A percentile compares a stretch with the other conserved stretches of the same genome.
These are phyloP conservation scores for Exsudoporus frostii DNA, from an alignment of 768 basidiomycete species.

Conservation along the genomic window DNA sequence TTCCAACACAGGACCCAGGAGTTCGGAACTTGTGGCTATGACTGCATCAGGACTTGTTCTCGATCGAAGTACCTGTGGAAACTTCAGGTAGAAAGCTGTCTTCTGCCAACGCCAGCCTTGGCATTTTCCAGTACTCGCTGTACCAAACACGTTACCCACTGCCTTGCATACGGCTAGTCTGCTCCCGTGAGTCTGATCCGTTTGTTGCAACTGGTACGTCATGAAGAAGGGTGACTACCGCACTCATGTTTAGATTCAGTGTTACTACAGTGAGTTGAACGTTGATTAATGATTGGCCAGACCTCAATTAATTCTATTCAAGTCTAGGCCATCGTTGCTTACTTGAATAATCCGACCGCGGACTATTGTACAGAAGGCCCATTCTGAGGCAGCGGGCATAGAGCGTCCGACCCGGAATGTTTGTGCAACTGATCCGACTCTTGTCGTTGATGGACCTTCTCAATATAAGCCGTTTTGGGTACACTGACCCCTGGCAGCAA, in stretches of 20 bases:
- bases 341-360: not conserved
- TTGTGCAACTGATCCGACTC: not conserved
- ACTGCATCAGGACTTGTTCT: not conserved
- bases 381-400: not conserved
- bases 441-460: no score
- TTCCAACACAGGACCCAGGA: no score
- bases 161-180: not conserved
- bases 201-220: no score
- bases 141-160: not conserved
- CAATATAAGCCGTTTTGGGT: no score
- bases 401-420: no score
- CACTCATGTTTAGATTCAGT: not conserved
- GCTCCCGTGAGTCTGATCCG: no score
- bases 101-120: not conserved
- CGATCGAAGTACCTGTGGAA: not conserved
- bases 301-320: not conserved
- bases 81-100: not conserved
- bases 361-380: not conserved
- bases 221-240: not conserved
- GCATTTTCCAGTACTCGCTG: not conserved
- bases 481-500: not conserved
- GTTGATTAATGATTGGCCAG: no score
- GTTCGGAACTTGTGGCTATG: not conserved
- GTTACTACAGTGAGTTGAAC: no score
- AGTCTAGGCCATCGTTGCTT: not conserved